Evolutionary conservation across 192 early-diverging fungal species (phyloP).

Genomic region (Dissophora ornata): DNA sequence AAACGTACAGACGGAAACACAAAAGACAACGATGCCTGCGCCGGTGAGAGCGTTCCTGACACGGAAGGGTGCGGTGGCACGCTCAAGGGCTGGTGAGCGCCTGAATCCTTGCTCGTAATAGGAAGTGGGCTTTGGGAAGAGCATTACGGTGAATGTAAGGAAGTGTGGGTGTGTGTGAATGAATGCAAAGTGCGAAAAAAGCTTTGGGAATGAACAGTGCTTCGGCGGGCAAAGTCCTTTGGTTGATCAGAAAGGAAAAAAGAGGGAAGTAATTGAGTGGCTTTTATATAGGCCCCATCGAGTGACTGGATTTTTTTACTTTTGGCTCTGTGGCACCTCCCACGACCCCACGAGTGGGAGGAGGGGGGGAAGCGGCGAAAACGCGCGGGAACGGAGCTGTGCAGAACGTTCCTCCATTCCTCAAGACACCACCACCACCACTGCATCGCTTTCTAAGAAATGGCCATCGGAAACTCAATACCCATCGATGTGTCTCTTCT

Average conservation of each 20-base stretch:
- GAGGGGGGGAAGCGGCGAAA: too few relatives aligned
- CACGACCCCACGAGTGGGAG: too few relatives aligned
- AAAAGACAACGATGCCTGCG: constrained; percentile 61
- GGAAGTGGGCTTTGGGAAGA: constrained; percentile 53
- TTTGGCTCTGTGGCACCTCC: too few relatives aligned
- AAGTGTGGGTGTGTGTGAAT: too few relatives aligned
- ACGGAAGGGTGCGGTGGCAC: constrained; percentile 63
- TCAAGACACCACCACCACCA: background rate
- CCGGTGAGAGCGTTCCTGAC: constrained; percentile 63
- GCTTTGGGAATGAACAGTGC: too few relatives aligned
- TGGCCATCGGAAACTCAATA: constrained; percentile 44
- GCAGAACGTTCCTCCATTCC: too few relatives aligned
- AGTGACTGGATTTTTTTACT: too few relatives aligned
- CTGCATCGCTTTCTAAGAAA: too few relatives aligned
- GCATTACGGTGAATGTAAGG: constrained; percentile 20
- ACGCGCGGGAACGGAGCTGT: too few relatives aligned
- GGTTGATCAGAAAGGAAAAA: too few relatives aligned
- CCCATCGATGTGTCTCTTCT: constrained; percentile 46
- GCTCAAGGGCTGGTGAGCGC: constrained; percentile 66
- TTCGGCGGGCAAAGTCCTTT: too few relatives aligned
- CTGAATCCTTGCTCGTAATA: constrained; percentile 56
- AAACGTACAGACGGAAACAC: constrained; percentile 57
- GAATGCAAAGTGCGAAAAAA: background rate
- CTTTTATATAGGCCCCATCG: too few relatives aligned
- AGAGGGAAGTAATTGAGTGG: background rate